Base-by-base conservation (phyloP, 2,329 filamentous ascomycete genomes). In the Grosmannia huntii region DNA sequence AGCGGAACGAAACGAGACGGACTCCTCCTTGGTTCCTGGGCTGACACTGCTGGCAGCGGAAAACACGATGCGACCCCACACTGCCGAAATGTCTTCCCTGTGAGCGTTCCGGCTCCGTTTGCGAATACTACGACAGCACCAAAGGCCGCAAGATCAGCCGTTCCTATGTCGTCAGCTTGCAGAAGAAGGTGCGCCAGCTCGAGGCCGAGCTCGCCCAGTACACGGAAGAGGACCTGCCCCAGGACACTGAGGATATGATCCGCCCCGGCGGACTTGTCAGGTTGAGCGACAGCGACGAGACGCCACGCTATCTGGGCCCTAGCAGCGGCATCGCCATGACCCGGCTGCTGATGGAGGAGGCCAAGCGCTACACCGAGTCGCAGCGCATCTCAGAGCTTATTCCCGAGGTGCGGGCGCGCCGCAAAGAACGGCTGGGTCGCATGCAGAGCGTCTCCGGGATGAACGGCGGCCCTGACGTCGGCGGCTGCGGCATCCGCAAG, bases 311-410 rank as follows among this genome's bases (percentile, higher is more conserved):
- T 68, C 76, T 99, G 3, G 94, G 94, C 0, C 89, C 94, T 3
- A 96, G 91, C 54, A 97, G 92, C 69, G 94, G 92, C 60, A 96
- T 96, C 66, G 89, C 90, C 67, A 95, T 97, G 76, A 95, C 91
- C 14, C 84, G 92, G 33, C 79, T 97, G 64, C 85, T 99, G 12
- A 96, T 99, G 87, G 91, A 96, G 69, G 84, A 96, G 71, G 92
- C 92, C 57, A 97, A 96, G 73, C 86, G 90, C 62, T 95, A 92
- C 67, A 95, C 90, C 28, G 87, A 94, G 66, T 87, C 90, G 5
- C 89, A 90, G 70, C 90, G 86, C 63, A 96, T 97, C 68, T 90
- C 90, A 59, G 90, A 96, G 64, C 84, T 97, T 55, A 89, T 96
- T 36, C 89, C 91, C 4, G 87, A 91, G 58, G 75, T 80, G 68